phyloP scores from a whole-genome alignment of 2,329 filamentous ascomycete species.

The Exophiala sideris region DNA sequence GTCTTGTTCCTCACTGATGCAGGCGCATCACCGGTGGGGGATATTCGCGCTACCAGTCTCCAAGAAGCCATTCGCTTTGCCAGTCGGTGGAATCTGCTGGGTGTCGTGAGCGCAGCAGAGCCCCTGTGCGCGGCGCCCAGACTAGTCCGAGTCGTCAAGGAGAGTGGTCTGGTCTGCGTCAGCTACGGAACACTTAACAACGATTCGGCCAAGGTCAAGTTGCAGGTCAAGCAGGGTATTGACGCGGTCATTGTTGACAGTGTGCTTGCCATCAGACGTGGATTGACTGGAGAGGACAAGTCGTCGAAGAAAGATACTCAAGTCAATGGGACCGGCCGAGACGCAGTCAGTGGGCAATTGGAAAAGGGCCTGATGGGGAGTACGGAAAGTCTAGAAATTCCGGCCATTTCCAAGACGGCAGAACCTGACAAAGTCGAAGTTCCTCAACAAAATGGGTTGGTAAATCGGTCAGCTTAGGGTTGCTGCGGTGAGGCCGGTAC shows the following conservation, averaged over 20 bases:
- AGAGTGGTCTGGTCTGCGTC: constrained; percentile 88
- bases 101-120: constrained; percentile 84
- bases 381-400: constrained; percentile 19
- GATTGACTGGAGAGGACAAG: constrained; percentile 57
- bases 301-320: background rate
- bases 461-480: background rate
- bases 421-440: background rate
- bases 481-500: background rate
- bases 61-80: constrained; percentile 96
- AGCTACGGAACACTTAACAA: constrained; percentile 93
- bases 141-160: constrained; percentile 88
- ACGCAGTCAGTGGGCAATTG: background rate
- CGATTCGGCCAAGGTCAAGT: constrained; percentile 76
- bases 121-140: constrained; percentile 85
- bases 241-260: constrained; percentile 97
- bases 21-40: constrained; percentile 74
- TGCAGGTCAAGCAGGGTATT: constrained; percentile 91
- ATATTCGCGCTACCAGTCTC: constrained; percentile 83
- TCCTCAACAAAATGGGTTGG: background rate
- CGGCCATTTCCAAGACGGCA: background rate
- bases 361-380: constrained; percentile 13
- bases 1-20: constrained; percentile 93
- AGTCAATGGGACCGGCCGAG: background rate
- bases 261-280: constrained; percentile 88
- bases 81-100: constrained; percentile 88